These are phyloP conservation scores for Fusarium palustre DNA, from an alignment of 2,329 filamentous ascomycete species.

Conservation along the genomic window DNA sequence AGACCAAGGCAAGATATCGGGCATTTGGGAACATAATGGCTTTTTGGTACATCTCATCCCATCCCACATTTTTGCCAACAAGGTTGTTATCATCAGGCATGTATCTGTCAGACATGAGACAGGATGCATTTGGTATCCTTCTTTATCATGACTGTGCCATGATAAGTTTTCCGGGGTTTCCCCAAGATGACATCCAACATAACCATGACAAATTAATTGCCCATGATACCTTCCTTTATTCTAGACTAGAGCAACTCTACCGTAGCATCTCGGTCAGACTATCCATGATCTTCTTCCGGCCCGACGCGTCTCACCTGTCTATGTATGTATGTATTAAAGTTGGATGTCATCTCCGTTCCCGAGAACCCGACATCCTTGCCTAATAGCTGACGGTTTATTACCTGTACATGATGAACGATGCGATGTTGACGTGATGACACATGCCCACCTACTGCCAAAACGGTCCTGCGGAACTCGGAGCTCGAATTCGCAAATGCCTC, in stretches of 20 bases:
- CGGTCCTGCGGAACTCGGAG: conserved; percentile 19
- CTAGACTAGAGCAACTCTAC: background rate
- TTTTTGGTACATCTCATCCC: conserved; percentile 3
- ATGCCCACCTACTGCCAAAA: conserved; percentile 28
- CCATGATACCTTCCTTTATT: background rate
- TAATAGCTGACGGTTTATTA: background rate
- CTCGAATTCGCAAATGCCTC: conserved; percentile 16
- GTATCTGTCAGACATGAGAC: conserved; percentile 35
- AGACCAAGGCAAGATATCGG: conserved; percentile 16
- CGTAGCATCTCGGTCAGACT: background rate
- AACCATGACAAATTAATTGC: conserved; percentile 1
- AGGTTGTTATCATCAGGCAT: conserved; percentile 27
- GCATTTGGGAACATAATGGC: conserved; percentile 31
- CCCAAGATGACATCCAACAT: too few relatives aligned
- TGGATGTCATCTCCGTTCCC: conserved; percentile 21
- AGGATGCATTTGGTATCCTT: background rate
- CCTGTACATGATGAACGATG: background rate
- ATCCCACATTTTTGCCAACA: conserved; percentile 36
- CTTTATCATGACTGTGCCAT: conserved; percentile 16
- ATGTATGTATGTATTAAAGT: conserved; percentile 4
- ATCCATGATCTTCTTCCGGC: conserved; percentile 5
- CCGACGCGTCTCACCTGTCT: background rate
- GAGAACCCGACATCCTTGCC: conserved; percentile 34
- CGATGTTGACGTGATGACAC: conserved; percentile 36
- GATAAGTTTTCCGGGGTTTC: conserved; percentile 9